Conservation (phyloP, 2,329 filamentous ascomycete genomes). For the Diaporthe velutina region DNA sequence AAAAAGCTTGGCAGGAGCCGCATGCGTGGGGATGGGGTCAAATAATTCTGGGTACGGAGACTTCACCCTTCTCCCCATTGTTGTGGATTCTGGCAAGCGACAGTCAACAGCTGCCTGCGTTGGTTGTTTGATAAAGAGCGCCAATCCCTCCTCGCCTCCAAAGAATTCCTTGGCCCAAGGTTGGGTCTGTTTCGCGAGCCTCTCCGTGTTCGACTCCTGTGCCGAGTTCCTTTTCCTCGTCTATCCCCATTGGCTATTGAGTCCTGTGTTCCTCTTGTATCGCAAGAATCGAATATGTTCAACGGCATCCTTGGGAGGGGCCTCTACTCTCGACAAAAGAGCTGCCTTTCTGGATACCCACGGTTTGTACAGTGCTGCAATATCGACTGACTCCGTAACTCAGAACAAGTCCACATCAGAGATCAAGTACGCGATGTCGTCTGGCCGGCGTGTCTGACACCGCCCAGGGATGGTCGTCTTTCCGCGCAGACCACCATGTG, state of each 20-base stretch:
- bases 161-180: not conserved
- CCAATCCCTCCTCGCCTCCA: not conserved
- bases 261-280: conserved; percentile 13
- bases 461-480: not conserved
- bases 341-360: too few species aligned
- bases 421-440: conserved; percentile 4
- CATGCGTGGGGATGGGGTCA: conserved; percentile 1
- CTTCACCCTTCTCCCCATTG: not conserved
- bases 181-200: not conserved
- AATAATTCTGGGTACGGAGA: conserved; percentile 7
- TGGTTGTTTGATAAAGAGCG: not conserved
- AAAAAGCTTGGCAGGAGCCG: conserved; percentile 28
- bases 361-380: not conserved
- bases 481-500: conserved; percentile 6
- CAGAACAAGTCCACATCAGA: not conserved
- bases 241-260: not conserved
- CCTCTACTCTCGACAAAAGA: not conserved
- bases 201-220: not conserved
- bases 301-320: not conserved
- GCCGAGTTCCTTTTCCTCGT: not conserved
- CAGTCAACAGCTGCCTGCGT: not conserved
- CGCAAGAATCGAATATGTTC: not conserved
- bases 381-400: not conserved
- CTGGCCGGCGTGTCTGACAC: not conserved
- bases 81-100: not conserved